Percentiles rank a stretch among this genome's conserved stretches.
phyloP scores from a whole-genome alignment of 208 protist species.

The Jaenimonas drosophilae region DNA sequence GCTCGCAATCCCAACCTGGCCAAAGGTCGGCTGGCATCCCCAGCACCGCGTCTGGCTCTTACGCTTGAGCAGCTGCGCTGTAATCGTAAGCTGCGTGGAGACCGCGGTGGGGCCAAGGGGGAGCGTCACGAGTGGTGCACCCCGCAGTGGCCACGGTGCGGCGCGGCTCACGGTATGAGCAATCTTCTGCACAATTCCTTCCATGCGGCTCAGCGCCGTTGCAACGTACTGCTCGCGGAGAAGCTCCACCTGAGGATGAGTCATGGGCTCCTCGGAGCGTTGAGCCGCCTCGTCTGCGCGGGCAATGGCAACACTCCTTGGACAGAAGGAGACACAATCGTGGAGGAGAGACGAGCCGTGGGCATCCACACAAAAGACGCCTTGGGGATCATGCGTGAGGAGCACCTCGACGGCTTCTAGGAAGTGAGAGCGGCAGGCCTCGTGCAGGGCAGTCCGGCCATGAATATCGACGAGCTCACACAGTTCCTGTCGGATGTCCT shows the following conservation, averaged over 20 bases:
- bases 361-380: background rate
- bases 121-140: conserved; percentile 1
- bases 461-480: conserved; percentile 19
- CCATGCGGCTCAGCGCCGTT: background rate
- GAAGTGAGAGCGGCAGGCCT: conserved; percentile 21
- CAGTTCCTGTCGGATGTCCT: conserved; percentile 6
- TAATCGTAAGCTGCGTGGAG: conserved; percentile 1
- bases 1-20: background rate
- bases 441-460: conserved; percentile 22
- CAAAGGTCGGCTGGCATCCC: background rate
- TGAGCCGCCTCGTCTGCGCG: background rate
- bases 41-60: background rate
- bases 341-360: background rate
- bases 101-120: background rate
- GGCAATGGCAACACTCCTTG: background rate
- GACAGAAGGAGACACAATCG: background rate
- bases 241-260: background rate
- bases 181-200: background rate
- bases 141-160: background rate
- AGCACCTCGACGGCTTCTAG: conserved; percentile 17
- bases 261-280: background rate
- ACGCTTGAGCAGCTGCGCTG: conserved; percentile 1
- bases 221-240: background rate
- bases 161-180: background rate
- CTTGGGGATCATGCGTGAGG: conserved; percentile 3